A percentile compares a stretch with the other conserved stretches of the same genome.
Conservation (phyloP, 805 yeast genomes). For the Nadsonia fulvescens region DNA sequence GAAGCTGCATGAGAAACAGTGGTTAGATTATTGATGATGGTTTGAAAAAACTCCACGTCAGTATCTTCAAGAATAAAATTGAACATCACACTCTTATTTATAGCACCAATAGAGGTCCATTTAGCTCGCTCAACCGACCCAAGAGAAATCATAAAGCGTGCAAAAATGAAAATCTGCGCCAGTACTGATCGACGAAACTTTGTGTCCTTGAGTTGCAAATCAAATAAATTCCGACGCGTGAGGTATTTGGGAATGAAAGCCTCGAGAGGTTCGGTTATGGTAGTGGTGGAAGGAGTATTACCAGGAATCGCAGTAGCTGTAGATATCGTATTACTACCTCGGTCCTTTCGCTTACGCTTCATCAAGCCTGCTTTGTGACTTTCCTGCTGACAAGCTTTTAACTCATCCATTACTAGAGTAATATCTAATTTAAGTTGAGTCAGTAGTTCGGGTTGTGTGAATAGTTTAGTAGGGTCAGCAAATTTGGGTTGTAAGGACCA, state of each 20-base stretch:
- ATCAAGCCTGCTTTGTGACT: slow-evolving; percentile 1
- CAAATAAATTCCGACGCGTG: slow-evolving; percentile 17
- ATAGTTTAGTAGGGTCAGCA: slow-evolving; percentile 13
- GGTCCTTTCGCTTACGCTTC: slow-evolving; percentile 2
- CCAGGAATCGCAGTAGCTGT: background rate
- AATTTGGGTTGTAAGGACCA: slow-evolving; percentile 17
- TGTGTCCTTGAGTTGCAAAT: slow-evolving; percentile 17
- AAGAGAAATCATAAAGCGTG: slow-evolving; percentile 14
- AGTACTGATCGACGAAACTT: slow-evolving; percentile 16
- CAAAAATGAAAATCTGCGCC: slow-evolving; percentile 15
- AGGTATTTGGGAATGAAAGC: slow-evolving; percentile 20
- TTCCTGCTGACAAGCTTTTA: slow-evolving; percentile 5
- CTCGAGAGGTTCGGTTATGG: slow-evolving; percentile 6
- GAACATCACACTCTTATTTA: slow-evolving; percentile 12
- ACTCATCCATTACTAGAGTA: slow-evolving; percentile 8
- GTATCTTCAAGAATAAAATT: slow-evolving; percentile 8
- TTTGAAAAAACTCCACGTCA: slow-evolving; percentile 9
- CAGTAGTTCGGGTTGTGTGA: slow-evolving; percentile 6
- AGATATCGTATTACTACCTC: background rate
- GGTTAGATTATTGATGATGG: slow-evolving; percentile 1
- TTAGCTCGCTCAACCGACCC: slow-evolving; percentile 6
- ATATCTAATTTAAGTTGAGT: slow-evolving; percentile 5
- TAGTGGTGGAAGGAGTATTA: slow-evolving; percentile 2
- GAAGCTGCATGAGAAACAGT: slow-evolving; percentile 1
- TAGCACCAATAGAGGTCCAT: slow-evolving; percentile 6